Conservation (phyloP, 306 rosid genomes). For the Comarum palustre region DNA sequence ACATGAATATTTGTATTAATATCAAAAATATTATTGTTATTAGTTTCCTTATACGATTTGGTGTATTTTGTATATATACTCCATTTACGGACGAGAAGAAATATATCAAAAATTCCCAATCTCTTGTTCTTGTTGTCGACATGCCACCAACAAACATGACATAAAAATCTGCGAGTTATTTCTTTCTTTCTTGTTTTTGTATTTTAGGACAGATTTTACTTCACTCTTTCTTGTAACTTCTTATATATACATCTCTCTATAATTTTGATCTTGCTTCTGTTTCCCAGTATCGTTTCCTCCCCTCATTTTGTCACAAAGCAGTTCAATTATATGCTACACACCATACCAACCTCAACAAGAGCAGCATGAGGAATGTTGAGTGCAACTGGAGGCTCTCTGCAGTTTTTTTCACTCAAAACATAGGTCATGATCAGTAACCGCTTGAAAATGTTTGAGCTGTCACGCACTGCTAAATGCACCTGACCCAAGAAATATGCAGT, state of each 20-base stretch:
- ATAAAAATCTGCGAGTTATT: not conserved
- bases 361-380: conserved; percentile 82
- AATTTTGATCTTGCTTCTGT: not conserved
- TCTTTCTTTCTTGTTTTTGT: not conserved
- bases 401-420: conserved; percentile 55
- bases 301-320: not conserved
- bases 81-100: too few species aligned
- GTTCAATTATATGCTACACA: conserved; percentile 36
- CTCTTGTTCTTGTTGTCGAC: too few species aligned
- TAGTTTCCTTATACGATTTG: too few species aligned
- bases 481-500: conserved; percentile 76
- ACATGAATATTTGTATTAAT: too few species aligned
- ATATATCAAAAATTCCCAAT: too few species aligned
- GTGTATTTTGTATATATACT: too few species aligned
- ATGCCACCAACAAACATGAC: not conserved
- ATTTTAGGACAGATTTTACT: not conserved
- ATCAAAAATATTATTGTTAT: too few species aligned
- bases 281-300: not conserved
- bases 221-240: not conserved
- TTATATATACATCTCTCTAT: not conserved
- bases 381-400: conserved; percentile 61
- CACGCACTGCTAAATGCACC: conserved; percentile 55
- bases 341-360: conserved; percentile 76
- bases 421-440: conserved; percentile 54
- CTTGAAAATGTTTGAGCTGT: conserved; percentile 54